These are phyloP conservation scores for Dryadomyces quercus-mongolicae DNA, from an alignment of 2,329 filamentous ascomycete genomes.

Conservation along the genomic window DNA sequence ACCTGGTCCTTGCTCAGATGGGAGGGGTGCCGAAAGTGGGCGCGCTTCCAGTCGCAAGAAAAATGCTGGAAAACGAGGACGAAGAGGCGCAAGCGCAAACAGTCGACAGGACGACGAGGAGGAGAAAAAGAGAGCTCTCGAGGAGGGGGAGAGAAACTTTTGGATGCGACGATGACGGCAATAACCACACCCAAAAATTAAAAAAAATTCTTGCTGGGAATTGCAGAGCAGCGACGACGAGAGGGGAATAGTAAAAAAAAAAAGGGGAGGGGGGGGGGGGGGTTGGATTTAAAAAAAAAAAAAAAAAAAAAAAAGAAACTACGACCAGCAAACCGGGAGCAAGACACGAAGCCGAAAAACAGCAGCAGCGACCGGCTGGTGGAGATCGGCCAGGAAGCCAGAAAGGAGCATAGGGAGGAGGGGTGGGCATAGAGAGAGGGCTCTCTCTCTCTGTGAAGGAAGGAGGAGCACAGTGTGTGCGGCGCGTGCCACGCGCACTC, in stretches of 20 bases:
- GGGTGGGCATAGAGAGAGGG: neutral
- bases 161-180: constrained; percentile 6
- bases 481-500: neutral
- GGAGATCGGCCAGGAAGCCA: neutral
- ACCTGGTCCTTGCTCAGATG: neutral
- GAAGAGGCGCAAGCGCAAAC: neutral
- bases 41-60: neutral
- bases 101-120: neutral
- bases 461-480: neutral
- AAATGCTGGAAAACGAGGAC: neutral
- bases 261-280: neutral
- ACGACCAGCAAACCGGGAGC: neutral
- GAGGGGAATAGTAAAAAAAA: constrained; percentile 2
- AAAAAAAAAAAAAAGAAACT: neutral
- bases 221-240: constrained; percentile 3
- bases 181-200: constrained; percentile 1
- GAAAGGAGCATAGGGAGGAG: neutral
- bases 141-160: neutral
- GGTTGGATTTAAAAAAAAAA: neutral
- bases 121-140: neutral
- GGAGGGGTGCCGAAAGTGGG: neutral
- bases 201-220: constrained; percentile 4
- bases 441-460: neutral
- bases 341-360: neutral
- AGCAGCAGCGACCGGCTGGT: neutral